Percentiles rank a stretch among this genome's conserved stretches.
phyloP scores from a whole-genome alignment of 371 early-diverging fungal genomes.

The Mortierella sp. region DNA sequence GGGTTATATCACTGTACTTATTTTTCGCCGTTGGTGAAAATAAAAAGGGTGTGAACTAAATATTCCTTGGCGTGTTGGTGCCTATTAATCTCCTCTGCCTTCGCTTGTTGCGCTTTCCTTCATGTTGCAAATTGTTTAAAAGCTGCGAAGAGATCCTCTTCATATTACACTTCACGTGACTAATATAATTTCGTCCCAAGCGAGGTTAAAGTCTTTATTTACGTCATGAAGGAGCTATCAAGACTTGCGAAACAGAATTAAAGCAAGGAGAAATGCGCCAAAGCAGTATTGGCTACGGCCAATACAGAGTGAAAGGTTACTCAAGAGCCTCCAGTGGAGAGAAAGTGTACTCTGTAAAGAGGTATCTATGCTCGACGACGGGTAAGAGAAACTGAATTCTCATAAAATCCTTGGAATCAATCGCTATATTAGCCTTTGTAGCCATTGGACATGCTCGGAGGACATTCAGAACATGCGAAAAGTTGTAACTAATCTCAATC shows the following conservation, averaged over 20 bases:
- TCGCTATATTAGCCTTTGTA: constrained; percentile 28
- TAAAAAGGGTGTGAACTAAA: no score
- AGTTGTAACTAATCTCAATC: constrained; percentile 44
- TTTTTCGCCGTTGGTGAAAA: no score
- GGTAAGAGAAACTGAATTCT: constrained; percentile 46
- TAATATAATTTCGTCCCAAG: no score
- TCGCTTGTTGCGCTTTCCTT: constrained; percentile 35
- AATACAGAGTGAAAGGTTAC: background rate
- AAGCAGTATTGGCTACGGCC: background rate
- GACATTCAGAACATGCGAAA: constrained; percentile 37
- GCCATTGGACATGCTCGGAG: constrained; percentile 38
- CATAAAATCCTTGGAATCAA: constrained; percentile 44
- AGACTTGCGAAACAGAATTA: background rate
- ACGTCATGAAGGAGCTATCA: background rate
- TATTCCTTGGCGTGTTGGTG: no score
- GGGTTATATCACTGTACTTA: no score
- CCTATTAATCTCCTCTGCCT: constrained; percentile 13
- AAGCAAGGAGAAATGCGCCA: no score
- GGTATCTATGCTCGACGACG: constrained; percentile 25
- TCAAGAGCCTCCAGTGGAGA: constrained; percentile 16
- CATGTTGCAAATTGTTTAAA: constrained; percentile 15
- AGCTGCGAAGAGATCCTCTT: background rate
- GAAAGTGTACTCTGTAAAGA: constrained; percentile 42
- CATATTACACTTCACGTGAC: no score
- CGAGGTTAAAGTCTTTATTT: no score